phyloP scores from a whole-genome alignment of 2,329 filamentous ascomycete species.

The Nemania sp. region DNA sequence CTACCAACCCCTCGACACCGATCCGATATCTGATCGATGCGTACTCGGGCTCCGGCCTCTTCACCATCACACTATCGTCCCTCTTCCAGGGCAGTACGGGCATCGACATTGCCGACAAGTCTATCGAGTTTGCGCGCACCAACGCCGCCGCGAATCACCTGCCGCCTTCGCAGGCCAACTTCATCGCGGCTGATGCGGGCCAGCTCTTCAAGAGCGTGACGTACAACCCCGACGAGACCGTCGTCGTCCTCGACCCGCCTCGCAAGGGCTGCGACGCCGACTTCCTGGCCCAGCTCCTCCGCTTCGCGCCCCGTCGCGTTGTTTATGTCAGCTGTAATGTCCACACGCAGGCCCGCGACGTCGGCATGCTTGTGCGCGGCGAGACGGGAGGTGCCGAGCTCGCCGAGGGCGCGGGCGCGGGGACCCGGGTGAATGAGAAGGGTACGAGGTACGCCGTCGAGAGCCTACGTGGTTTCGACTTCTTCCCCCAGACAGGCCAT shows the following conservation, averaged over 20 bases:
- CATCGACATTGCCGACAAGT: conserved; percentile 86
- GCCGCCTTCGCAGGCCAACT: conserved; percentile 74
- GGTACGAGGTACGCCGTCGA: conserved; percentile 81
- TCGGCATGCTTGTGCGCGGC: conserved; percentile 86
- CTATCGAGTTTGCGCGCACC: conserved; percentile 79
- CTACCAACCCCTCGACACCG: conserved; percentile 54
- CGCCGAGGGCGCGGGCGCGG: conserved; percentile 36
- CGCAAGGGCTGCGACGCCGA: conserved; percentile 91
- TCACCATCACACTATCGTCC: conserved; percentile 91
- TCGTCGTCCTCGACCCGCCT: conserved; percentile 96
- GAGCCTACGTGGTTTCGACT: conserved; percentile 92
- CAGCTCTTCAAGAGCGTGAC: conserved; percentile 81
- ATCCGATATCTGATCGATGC: conserved; percentile 88
- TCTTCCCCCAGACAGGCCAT: conserved; percentile 89
- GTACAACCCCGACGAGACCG: conserved; percentile 83
- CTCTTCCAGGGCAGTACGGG: conserved; percentile 87
- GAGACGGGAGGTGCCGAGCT: conserved; percentile 52
- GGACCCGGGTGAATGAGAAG: conserved; percentile 49
- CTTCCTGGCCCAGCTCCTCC: conserved; percentile 84
- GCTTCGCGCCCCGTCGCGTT: conserved; percentile 81
- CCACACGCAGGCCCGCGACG: conserved; percentile 94
- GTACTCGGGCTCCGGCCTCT: conserved; percentile 96
- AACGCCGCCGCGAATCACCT: conserved; percentile 86
- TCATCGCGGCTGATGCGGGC: conserved; percentile 89
- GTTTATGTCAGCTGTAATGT: conserved; percentile 98